Evolutionary conservation across 805 yeast genomes (phyloP), one percentile per base, ranked within the genome.

Genomic region (Nakazawaea wickerhamii): DNA sequence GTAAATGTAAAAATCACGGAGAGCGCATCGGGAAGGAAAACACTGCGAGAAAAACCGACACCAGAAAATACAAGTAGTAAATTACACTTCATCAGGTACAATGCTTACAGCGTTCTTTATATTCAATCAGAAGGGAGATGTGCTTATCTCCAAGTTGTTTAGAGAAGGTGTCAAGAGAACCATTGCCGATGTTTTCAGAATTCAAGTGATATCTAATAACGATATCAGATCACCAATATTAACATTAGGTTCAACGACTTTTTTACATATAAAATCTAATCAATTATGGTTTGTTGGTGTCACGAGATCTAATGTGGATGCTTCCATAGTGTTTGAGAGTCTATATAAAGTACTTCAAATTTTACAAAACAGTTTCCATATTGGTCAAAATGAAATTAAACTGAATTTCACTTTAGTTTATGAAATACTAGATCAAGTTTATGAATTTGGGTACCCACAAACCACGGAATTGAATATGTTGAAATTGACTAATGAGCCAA

Each of bases 201-300:
- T 89, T 42, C 96, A 91, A 57, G 96, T 91, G 21, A 87, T 91
- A 32, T 70, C 85, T 41, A 74, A 81, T 44, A 68, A 75, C 3
- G 80, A 74, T 18, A 60, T 67, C 38, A 65, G 80, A 48, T 75
- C 87, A 0, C 91, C 93, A 0, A 71, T 84, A 1, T 64, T 91
- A 34, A 93, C 98, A 0, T 64, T 93, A 34, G 98, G 98, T 1
- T 86, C 95, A 0, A 93, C 98, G 0, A 83, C 96, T 0, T 93
- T 91, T 57, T 71, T 88, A 41, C 90, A 88, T 55, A 80, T 86
- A 37, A 77, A 76, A 49, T 67, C 73, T 22, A 70, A 70, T 11
- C 66, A 71, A 39, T 52, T 91, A 13, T 93, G 95, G 84, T 53
- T 88, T 7, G 95, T 90, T 9, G 95, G 90, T 0, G 89, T 90